Conservation (phyloP, 179 eudicot species). For the Actinidia chinensis region DNA sequence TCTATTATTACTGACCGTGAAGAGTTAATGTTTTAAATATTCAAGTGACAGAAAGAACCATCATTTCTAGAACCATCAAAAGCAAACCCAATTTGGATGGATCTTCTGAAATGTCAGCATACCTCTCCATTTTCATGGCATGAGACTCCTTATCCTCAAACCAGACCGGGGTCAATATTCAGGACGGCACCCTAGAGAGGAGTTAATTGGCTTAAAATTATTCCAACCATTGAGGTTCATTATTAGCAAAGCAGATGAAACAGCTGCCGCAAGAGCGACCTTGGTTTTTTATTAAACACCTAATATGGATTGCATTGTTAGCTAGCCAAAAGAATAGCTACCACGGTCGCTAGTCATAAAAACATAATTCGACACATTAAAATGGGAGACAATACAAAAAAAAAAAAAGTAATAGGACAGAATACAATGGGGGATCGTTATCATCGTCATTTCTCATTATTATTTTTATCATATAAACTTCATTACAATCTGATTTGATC, state of each 20-base stretch:
- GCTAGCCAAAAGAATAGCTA: slow-evolving; percentile 7
- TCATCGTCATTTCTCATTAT: neutral
- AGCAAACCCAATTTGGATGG: slow-evolving; percentile 27
- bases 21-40: slow-evolving; percentile 52
- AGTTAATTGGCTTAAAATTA: slow-evolving; percentile 87
- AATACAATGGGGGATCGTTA: neutral
- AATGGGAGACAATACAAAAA: slow-evolving; percentile 5
- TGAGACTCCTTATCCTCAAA: slow-evolving; percentile 62
- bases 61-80: slow-evolving; percentile 30
- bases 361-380: neutral
- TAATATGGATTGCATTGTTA: slow-evolving; percentile 32
- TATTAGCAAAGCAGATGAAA: slow-evolving; percentile 90
- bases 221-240: slow-evolving; percentile 96
- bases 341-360: slow-evolving; percentile 5
- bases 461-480: neutral
- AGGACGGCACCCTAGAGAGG: slow-evolving; percentile 88
- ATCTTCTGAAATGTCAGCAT: slow-evolving; percentile 32
- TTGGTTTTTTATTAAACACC: slow-evolving; percentile 91
- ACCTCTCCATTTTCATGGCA: slow-evolving; percentile 75
- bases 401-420: slow-evolving; percentile 21
- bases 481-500: neutral
- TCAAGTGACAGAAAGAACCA: slow-evolving; percentile 31
- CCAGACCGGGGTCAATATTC: slow-evolving; percentile 92
- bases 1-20: slow-evolving; percentile 55
- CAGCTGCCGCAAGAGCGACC: slow-evolving; percentile 88